Percentiles rank a stretch among this genome's conserved stretches.
Evolutionary conservation across 2,329 filamentous ascomycete genomes (phyloP).

Genomic region (Cylindrodendrum hubeiense): DNA sequence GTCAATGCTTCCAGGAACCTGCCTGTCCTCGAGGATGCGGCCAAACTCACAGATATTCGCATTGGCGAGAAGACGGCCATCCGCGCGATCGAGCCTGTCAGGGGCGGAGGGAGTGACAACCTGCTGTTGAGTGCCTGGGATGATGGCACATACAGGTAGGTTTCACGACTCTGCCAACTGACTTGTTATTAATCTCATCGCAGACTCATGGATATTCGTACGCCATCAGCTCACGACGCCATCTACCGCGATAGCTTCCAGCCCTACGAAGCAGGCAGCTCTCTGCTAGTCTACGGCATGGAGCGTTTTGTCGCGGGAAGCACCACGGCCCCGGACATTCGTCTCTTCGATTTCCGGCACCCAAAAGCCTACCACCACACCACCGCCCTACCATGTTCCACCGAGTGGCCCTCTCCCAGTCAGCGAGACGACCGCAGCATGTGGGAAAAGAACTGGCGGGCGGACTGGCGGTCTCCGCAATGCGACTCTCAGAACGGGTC

Average conservation of each 20-base stretch:
- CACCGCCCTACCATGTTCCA: slow-evolving; percentile 59
- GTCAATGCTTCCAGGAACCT: slow-evolving; percentile 50
- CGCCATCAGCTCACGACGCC: slow-evolving; percentile 59
- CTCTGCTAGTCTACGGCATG: slow-evolving; percentile 62
- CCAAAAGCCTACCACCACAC: slow-evolving; percentile 62
- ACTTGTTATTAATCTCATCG: slow-evolving; percentile 1
- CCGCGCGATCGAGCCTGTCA: slow-evolving; percentile 61
- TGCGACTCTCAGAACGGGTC: slow-evolving; percentile 52
- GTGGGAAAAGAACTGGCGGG: slow-evolving; percentile 25
- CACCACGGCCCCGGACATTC: slow-evolving; percentile 56
- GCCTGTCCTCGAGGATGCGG: slow-evolving; percentile 29
- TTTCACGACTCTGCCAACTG: not conserved
- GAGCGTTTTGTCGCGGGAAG: slow-evolving; percentile 65
- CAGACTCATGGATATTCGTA: slow-evolving; percentile 63
- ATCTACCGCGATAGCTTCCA: slow-evolving; percentile 67
- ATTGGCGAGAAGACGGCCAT: slow-evolving; percentile 55
- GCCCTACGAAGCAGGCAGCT: slow-evolving; percentile 58
- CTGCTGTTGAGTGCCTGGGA: slow-evolving; percentile 66
- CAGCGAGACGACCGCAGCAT: slow-evolving; percentile 32
- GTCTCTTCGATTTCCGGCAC: slow-evolving; percentile 68
- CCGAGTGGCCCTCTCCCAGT: slow-evolving; percentile 49
- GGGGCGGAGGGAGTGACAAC: slow-evolving; percentile 50
- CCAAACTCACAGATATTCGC: slow-evolving; percentile 37
- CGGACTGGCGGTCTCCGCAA: slow-evolving; percentile 21
- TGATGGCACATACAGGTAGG: slow-evolving; percentile 61